Evolutionary conservation across 1,139 yeast species (phyloP).

Genomic region (Lodderomyces pseudojiufengensis): DNA sequence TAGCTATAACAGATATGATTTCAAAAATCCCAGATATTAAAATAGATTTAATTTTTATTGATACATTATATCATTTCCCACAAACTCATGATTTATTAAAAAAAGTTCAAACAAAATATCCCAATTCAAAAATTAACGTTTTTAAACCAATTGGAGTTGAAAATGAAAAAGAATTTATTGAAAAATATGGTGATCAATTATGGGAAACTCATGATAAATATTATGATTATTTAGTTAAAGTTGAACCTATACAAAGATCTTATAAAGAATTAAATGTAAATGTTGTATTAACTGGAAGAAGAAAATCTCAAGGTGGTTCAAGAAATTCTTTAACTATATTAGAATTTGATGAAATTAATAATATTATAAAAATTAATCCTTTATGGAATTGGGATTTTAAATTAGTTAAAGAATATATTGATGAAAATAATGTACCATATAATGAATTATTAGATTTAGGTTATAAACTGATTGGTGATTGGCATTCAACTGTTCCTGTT

Average conservation of each 20-base stretch:
- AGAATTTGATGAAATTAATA: constrained; percentile 67
- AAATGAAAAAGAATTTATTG: constrained; percentile 62
- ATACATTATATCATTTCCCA: constrained; percentile 89
- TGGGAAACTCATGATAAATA: constrained; percentile 83
- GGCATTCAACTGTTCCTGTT: constrained; percentile 91
- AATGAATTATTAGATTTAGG: constrained; percentile 82
- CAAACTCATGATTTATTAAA: constrained; percentile 81
- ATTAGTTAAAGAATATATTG: constrained; percentile 68
- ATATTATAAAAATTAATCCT: constrained; percentile 83
- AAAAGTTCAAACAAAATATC: constrained; percentile 53
- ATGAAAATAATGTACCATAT: constrained; percentile 72
- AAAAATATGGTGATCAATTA: constrained; percentile 64
- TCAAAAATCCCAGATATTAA: constrained; percentile 41
- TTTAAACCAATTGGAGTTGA: constrained; percentile 60
- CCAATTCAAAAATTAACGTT: constrained; percentile 48
- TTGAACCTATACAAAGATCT: constrained; percentile 88
- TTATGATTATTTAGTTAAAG: constrained; percentile 86
- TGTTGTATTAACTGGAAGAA: constrained; percentile 90
- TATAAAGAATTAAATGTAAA: constrained; percentile 65
- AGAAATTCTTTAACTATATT: constrained; percentile 71
- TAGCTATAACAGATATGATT: constrained; percentile 82
- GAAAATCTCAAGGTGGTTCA: constrained; percentile 87
- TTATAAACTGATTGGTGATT: constrained; percentile 90
- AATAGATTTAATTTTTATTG: constrained; percentile 79
- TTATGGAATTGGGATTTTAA: constrained; percentile 78